Conservation (phyloP, 1,139 yeast species). For the Nakaseomyces delphensis region DNA sequence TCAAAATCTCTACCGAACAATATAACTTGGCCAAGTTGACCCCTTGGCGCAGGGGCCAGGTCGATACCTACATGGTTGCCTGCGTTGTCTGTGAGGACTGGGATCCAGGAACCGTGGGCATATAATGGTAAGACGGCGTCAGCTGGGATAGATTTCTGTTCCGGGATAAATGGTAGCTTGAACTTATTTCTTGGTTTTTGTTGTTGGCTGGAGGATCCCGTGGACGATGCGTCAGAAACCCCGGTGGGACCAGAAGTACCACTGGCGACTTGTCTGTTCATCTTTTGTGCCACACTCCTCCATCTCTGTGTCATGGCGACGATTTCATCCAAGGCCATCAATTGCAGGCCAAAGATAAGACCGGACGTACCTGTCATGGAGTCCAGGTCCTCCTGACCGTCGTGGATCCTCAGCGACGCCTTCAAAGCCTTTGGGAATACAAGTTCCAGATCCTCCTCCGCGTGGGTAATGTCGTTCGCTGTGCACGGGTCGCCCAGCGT, state of each 20-base stretch:
- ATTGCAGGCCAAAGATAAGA: slow-evolving; percentile 51
- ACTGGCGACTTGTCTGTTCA: slow-evolving; percentile 29
- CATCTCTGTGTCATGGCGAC: slow-evolving; percentile 57
- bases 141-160: slow-evolving; percentile 69
- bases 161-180: slow-evolving; percentile 38
- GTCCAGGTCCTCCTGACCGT: slow-evolving; percentile 54
- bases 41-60: slow-evolving; percentile 71
- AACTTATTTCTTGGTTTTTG: slow-evolving; percentile 22
- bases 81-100: slow-evolving; percentile 73
- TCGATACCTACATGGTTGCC: slow-evolving; percentile 91
- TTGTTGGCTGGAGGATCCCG: slow-evolving; percentile 6
- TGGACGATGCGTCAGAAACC: slow-evolving; percentile 6
- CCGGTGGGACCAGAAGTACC: slow-evolving; percentile 7
- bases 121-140: slow-evolving; percentile 59
- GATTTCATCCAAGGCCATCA: slow-evolving; percentile 58
- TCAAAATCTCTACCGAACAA: slow-evolving; percentile 87
- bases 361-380: slow-evolving; percentile 49
- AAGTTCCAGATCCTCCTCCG: slow-evolving; percentile 54
- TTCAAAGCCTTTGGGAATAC: slow-evolving; percentile 51
- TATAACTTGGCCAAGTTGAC: slow-evolving; percentile 76
- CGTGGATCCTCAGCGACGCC: slow-evolving; percentile 54
- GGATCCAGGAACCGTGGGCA: slow-evolving; percentile 88
- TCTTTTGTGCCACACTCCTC: slow-evolving; percentile 51
- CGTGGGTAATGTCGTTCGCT: slow-evolving; percentile 49
- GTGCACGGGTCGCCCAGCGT: slow-evolving; percentile 60